phyloP scores from a whole-genome alignment of 768 basidiomycete genomes.

The Lactarius akahatsu region DNA sequence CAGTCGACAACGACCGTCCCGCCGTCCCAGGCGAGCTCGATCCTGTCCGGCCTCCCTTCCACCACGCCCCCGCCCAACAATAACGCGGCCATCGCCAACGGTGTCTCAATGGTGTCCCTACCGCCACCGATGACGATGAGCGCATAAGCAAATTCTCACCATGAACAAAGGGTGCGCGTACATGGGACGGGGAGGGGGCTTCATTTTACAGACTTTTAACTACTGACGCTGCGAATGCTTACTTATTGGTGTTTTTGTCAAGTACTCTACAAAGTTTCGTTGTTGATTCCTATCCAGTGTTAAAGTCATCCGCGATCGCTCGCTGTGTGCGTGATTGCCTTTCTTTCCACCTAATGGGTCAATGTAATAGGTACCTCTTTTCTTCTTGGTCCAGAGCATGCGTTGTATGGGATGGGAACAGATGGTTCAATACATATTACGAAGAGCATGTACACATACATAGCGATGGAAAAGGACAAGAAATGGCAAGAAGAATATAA shows the following conservation, averaged over 20 bases:
- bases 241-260: neutral
- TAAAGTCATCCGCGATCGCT: neutral
- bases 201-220: neutral
- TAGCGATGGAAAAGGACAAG: neutral
- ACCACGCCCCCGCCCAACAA: neutral
- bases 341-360: too few relatives aligned
- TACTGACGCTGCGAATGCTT: neutral
- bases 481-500: neutral
- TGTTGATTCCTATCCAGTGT: neutral
- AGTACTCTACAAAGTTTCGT: neutral
- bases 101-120: constrained; percentile 40
- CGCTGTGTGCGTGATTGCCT: neutral
- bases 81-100: constrained; percentile 43
- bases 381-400: too few relatives aligned
- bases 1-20: constrained; percentile 25
- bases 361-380: neutral
- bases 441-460: constrained; percentile 9
- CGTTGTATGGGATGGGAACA: neutral
- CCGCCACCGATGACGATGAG: constrained; percentile 3
- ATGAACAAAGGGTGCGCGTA: neutral
- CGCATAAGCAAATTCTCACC: neutral
- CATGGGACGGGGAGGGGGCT: neutral
- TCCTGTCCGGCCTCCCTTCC: constrained; percentile 26
- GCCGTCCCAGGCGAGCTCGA: constrained; percentile 32
- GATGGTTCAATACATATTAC: constrained; percentile 1